phyloP scores from a whole-genome alignment of 2,329 filamentous ascomycete species.

The Chaetothyriales sp. region DNA sequence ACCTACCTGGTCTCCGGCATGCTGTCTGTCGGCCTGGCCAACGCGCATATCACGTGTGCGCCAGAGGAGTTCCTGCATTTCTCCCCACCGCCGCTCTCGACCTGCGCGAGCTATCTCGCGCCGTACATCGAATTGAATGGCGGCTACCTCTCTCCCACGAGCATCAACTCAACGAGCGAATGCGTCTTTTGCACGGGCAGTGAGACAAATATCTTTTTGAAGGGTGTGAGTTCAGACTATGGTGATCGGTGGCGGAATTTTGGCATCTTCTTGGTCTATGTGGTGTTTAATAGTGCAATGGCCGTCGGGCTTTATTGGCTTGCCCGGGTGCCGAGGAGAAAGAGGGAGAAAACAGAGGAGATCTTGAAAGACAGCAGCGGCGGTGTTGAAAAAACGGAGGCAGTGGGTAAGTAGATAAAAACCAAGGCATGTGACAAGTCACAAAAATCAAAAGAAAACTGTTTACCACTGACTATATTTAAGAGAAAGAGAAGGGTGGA shows the following conservation, averaged over 20 bases:
- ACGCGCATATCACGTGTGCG: slow-evolving; percentile 50
- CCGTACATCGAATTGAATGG: slow-evolving; percentile 31
- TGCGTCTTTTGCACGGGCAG: slow-evolving; percentile 39
- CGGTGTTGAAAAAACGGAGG: no score
- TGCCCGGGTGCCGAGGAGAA: slow-evolving; percentile 37
- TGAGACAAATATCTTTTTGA: slow-evolving; percentile 34
- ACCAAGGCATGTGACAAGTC: no score
- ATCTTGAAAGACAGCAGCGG: background rate
- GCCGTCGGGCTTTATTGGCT: slow-evolving; percentile 48
- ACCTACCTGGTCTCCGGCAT: slow-evolving; percentile 68
- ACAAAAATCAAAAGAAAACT: no score
- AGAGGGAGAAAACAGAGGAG: slow-evolving; percentile 21
- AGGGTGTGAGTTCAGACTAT: slow-evolving; percentile 27
- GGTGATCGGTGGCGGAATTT: slow-evolving; percentile 49
- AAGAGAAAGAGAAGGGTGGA: no score
- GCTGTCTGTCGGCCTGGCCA: slow-evolving; percentile 53
- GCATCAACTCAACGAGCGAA: slow-evolving; percentile 23
- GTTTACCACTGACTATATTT: no score
- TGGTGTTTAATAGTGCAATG: slow-evolving; percentile 45
- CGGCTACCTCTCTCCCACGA: slow-evolving; percentile 39
- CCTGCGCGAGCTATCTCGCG: slow-evolving; percentile 45
- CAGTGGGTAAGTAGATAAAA: no score
- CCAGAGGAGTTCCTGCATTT: slow-evolving; percentile 53
- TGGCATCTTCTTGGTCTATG: slow-evolving; percentile 51
- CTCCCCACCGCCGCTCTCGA: slow-evolving; percentile 40